Base-by-base conservation (phyloP, 305 asterid genomes). In the Fraxinus ornus region DNA sequence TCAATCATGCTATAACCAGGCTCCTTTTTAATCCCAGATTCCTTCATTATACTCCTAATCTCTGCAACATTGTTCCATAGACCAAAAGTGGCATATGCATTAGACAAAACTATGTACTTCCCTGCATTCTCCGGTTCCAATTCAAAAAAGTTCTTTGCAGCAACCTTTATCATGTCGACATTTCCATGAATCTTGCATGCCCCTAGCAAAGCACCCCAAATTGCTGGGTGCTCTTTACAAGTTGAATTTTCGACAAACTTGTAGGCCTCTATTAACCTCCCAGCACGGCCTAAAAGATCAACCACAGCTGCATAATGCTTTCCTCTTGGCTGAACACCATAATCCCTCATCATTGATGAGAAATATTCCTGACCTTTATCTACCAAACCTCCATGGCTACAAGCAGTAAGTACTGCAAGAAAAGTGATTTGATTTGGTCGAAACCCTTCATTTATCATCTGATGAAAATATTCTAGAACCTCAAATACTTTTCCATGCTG, bases 1-100 rank as follows among this genome's bases (percentile, higher is more conserved):
- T 95, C 98, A 83, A 95, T 91, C 98, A 94, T 95, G 88, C 99
- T 94, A 87, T 90, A 90, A 77, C 99, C 95, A 39, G 98, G 96
- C 73, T 91, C 95, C 87, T 95, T 95, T 84, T 84, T 91, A 49
- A 95, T 81, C 70, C 97, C 97, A 15, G 90, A 89, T 78, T 91
- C 96, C 89, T 93, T 94, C 99, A 95, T 92, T 64, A 88, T 83
- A 83, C 89, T 88, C 90, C 98, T 88, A 87, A 92, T 74, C 83
- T 92, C 93, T 1, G 93, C 95, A 62, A 94, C 99, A 85, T 90
- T 91, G 83, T 89, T 89, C 99, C 99, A 95, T 82, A 95, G 85
- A 81, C 99, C 97, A 79, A 91, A 86, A 75, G 93, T 81, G 30
- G 99, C 98, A 86, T 89, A 94, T 76, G 97, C 96, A 88, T 95